A percentile compares a stretch with the other conserved stretches of the same genome.
These are phyloP conservation scores for Incumbomyces delicatus DNA, from an alignment of 2,329 filamentous ascomycete genomes.

Conservation along the genomic window DNA sequence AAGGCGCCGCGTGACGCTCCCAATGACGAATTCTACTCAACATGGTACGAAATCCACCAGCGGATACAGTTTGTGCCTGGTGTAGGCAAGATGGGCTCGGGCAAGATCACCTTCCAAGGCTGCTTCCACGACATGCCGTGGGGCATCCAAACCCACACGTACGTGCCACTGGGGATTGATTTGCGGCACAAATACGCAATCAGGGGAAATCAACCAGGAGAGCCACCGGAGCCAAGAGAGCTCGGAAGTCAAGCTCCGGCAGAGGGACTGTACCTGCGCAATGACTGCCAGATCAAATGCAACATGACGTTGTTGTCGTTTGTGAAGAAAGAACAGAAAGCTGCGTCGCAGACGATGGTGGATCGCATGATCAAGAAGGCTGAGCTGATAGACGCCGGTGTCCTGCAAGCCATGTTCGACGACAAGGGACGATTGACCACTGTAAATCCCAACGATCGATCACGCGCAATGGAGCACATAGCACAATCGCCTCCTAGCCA, in stretches of 20 bases:
- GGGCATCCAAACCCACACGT: slow-evolving; percentile 73
- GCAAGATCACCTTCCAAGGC: slow-evolving; percentile 66
- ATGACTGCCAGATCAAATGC: slow-evolving; percentile 76
- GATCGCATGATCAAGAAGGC: slow-evolving; percentile 49
- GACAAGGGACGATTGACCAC: slow-evolving; percentile 15
- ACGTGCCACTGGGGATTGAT: slow-evolving; percentile 71
- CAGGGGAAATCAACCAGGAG: slow-evolving; percentile 60
- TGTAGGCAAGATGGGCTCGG: slow-evolving; percentile 24
- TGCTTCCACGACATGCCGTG: slow-evolving; percentile 66
- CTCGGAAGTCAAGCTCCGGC: slow-evolving; percentile 56
- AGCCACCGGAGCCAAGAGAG: slow-evolving; percentile 56
- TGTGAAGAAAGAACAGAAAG: slow-evolving; percentile 73
- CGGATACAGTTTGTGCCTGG: slow-evolving; percentile 66
- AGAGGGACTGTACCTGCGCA: slow-evolving; percentile 65
- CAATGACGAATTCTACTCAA: slow-evolving; percentile 59
- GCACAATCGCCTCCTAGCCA: slow-evolving; percentile 6
- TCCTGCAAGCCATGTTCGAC: slow-evolving; percentile 20
- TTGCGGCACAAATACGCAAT: slow-evolving; percentile 73
- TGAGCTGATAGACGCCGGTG: slow-evolving; percentile 29
- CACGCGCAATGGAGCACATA: slow-evolving; percentile 8
- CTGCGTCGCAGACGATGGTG: slow-evolving; percentile 61
- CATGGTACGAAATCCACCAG: slow-evolving; percentile 74
- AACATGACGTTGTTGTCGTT: slow-evolving; percentile 67
- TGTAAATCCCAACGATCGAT: slow-evolving; percentile 16
- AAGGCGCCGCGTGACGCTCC: slow-evolving; percentile 56